Evolutionary conservation across 768 basidiomycete species (phyloP).

Genomic region (Mycena galericulata): DNA sequence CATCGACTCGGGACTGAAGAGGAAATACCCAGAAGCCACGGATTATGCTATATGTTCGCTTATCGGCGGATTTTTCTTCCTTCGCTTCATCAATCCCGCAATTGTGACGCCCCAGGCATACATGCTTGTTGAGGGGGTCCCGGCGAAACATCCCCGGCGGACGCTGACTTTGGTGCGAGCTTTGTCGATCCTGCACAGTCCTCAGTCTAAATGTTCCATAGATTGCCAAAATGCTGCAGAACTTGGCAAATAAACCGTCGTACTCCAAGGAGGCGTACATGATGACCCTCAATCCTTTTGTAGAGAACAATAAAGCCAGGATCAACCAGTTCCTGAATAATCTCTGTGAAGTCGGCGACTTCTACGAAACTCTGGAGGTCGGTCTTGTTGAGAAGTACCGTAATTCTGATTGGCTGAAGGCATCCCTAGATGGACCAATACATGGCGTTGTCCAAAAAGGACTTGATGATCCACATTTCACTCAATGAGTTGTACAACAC

Average conservation of each 20-base stretch:
- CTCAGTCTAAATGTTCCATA: conserved; percentile 43
- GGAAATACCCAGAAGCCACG: conserved; percentile 98
- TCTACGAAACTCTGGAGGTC: conserved; percentile 98
- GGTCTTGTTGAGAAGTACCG: conserved; percentile 33
- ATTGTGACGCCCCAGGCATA: conserved; percentile 99
- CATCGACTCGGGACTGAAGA: conserved; percentile 67
- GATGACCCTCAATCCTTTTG: conserved; percentile 98
- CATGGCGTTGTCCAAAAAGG: conserved; percentile 99
- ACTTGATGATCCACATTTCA: conserved; percentile 97
- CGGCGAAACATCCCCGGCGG: conserved; percentile 96
- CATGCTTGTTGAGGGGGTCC: conserved; percentile 98
- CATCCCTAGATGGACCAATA: conserved; percentile 94
- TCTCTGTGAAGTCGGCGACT: conserved; percentile 98
- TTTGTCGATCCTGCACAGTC: conserved; percentile 29
- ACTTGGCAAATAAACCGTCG: conserved; percentile 97
- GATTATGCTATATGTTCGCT: conserved; percentile 99
- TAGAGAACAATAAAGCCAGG: conserved; percentile 97
- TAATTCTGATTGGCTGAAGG: not conserved
- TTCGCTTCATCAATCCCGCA: conserved; percentile 99
- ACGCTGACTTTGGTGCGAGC: conserved; percentile 87
- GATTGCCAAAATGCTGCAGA: conserved; percentile 99
- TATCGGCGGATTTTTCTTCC: conserved; percentile 99
- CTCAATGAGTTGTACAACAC: conserved; percentile 99
- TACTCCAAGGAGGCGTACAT: conserved; percentile 99
- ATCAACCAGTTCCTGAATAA: conserved; percentile 98